These are phyloP conservation scores for Phytophthora syringae DNA, from an alignment of 352 stramenopile species.

Conservation along the genomic window DNA sequence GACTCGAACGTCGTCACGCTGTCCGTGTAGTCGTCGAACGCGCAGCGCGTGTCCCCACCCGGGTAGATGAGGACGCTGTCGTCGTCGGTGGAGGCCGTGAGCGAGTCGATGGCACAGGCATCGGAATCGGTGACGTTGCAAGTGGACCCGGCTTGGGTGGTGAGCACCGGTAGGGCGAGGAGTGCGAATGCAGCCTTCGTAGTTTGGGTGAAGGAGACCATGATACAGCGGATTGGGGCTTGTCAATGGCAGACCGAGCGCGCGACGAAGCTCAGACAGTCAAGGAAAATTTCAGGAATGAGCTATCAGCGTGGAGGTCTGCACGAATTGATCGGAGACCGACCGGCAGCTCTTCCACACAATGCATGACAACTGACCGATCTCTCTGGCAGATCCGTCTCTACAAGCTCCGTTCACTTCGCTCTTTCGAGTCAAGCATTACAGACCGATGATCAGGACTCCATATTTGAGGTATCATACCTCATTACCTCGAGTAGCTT, in stretches of 20 bases:
- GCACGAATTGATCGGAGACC: background rate
- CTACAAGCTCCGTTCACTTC: conserved; percentile 8
- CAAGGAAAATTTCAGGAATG: conserved; percentile 5
- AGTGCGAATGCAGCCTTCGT: conserved; percentile 8
- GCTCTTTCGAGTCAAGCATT: background rate
- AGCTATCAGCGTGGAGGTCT: no score
- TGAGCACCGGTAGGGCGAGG: background rate
- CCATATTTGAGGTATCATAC: no score
- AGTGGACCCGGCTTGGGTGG: background rate
- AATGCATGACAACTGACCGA: background rate
- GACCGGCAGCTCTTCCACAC: background rate
- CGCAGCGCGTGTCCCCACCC: conserved; percentile 46
- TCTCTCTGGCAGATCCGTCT: conserved; percentile 17
- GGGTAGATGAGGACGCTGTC: conserved; percentile 46
- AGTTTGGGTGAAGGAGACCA: conserved; percentile 3
- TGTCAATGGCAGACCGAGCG: conserved; percentile 3
- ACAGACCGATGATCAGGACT: background rate
- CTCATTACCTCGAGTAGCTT: no score
- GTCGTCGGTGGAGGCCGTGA: conserved; percentile 28
- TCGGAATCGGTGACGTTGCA: conserved; percentile 27
- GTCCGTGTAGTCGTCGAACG: conserved; percentile 47
- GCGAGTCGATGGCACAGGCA: conserved; percentile 27
- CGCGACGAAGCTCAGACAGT: background rate
- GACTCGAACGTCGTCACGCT: conserved; percentile 34
- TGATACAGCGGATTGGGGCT: conserved; percentile 14